Base-by-base conservation (phyloP, 305 asterid species). In the Solanum aculeatissimum region DNA sequence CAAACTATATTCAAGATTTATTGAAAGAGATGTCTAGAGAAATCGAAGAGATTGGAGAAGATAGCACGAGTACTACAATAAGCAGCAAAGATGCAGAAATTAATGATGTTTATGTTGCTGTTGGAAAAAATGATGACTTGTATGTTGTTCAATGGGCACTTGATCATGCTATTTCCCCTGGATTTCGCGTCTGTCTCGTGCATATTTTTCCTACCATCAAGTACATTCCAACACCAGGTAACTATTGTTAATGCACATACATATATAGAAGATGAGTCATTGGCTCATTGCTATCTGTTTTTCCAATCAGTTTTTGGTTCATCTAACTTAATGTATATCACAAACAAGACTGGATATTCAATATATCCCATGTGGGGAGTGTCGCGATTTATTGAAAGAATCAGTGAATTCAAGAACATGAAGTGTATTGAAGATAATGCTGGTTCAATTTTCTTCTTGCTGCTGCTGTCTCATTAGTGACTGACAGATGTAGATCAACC, bases 141-240 rank as follows among this genome's bases (percentile, higher is more conserved):
- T 91, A 90, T 54, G 93, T 93, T 14, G 89, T 93, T 54, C 88
- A 89, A 85, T 93, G 96, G 98, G 92, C 93, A 29, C 90, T 93
- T 29, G 94, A 91, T 78, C 90, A 93, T 84, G 92, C 71, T 12
- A 90, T 92, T 3, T 81, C 87, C 2, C 95, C 92, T 15, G 87
- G 87, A 86, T 74, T 43, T 72, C 93, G 90, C 40, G 84, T 94
- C 57, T 88, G 85, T 57, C 92, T 92, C n/a, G 91, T 93, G 75
- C 97, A 93, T 82, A 91, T 92, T 29, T 92, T 92, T 55, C 90
- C 94, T 66, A 91, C 94, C 35, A 80, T 94, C 62, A 40, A 93
- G 54, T 91, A 92, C 86, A 87, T 94, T 82, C 81, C 91, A 2
- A 91, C 96, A 16, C 95, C 97, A 85, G 96, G 98, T 93, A 84